Evolutionary conservation across 768 basidiomycete species (phyloP).

Genomic region (Serendipita sp.): DNA sequence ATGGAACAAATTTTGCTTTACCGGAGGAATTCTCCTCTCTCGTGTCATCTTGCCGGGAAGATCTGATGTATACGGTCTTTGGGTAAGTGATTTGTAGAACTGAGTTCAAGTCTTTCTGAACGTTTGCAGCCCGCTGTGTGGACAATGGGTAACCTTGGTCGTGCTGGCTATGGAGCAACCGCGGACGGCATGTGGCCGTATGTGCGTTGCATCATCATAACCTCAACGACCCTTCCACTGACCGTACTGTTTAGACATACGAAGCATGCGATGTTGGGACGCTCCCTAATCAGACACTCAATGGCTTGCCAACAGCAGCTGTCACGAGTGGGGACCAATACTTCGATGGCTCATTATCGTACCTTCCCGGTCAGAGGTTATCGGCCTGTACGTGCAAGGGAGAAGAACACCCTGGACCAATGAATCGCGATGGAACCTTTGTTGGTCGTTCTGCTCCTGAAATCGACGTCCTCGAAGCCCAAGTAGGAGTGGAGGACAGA

Average conservation of each 20-base stretch:
- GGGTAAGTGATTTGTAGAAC: not conserved
- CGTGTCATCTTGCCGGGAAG: conserved; percentile 55
- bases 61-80: conserved; percentile 29
- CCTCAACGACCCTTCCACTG: conserved; percentile 8
- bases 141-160: conserved; percentile 63
- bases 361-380: conserved; percentile 73
- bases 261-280: conserved; percentile 91
- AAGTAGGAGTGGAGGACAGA: conserved; percentile 26
- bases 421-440: conserved; percentile 58
- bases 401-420: conserved; percentile 78
- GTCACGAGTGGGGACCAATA: conserved; percentile 41
- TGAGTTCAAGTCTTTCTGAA: conserved; percentile 42
- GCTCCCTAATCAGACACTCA: conserved; percentile 60
- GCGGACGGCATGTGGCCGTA: conserved; percentile 52
- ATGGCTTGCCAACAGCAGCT: conserved; percentile 47
- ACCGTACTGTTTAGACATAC: conserved; percentile 38
- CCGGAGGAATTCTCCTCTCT: conserved; percentile 63
- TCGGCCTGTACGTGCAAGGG: conserved; percentile 78
- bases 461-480: conserved; percentile 82
- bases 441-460: conserved; percentile 75
- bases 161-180: conserved; percentile 77
- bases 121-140: conserved; percentile 39
- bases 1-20: conserved; percentile 88
- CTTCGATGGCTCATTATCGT: conserved; percentile 47
- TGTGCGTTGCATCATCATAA: not conserved